Conservation (phyloP, 306 rosid species). For the Vicia villosa region DNA sequence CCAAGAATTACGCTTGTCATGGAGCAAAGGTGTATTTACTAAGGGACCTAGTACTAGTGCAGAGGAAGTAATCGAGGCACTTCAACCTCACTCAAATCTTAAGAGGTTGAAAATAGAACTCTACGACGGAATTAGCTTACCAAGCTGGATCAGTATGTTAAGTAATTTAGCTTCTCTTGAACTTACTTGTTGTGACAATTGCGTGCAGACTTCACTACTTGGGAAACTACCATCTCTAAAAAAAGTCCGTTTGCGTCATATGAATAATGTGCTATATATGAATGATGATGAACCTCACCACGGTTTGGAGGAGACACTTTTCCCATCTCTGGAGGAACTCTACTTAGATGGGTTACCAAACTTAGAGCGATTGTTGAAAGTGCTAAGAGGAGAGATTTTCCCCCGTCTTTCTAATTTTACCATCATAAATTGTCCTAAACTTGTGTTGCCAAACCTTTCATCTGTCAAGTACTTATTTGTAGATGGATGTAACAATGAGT, state of each 20-base stretch:
- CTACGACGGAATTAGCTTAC: conserved; percentile 11
- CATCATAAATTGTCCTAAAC: too few relatives aligned
- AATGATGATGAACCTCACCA: not conserved
- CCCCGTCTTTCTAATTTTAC: too few relatives aligned
- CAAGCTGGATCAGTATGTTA: conserved; percentile 1
- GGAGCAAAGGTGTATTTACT: not conserved
- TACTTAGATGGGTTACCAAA: too few relatives aligned
- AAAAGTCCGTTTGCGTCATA: not conserved
- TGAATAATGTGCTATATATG: conserved; percentile 8
- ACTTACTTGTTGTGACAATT: not conserved
- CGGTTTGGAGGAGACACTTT: too few relatives aligned
- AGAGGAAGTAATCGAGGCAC: conserved; percentile 21
- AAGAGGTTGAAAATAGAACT: not conserved
- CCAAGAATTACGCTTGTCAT: not conserved
- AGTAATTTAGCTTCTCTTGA: conserved; percentile 8
- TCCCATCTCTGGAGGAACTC: too few relatives aligned
- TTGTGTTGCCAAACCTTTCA: too few relatives aligned
- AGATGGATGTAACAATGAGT: too few relatives aligned
- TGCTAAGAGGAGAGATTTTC: too few relatives aligned
- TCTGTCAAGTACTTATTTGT: too few relatives aligned
- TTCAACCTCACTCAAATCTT: conserved; percentile 24
- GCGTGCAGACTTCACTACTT: not conserved
- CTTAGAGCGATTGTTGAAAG: too few relatives aligned
- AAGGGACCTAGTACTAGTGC: not conserved
- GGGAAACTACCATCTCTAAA: conserved; percentile 22